A percentile compares a stretch with the other conserved stretches of the same genome.
Evolutionary conservation across 2,329 filamentous ascomycete genomes (phyloP).

Genomic region (Exophiala alcalophila): DNA sequence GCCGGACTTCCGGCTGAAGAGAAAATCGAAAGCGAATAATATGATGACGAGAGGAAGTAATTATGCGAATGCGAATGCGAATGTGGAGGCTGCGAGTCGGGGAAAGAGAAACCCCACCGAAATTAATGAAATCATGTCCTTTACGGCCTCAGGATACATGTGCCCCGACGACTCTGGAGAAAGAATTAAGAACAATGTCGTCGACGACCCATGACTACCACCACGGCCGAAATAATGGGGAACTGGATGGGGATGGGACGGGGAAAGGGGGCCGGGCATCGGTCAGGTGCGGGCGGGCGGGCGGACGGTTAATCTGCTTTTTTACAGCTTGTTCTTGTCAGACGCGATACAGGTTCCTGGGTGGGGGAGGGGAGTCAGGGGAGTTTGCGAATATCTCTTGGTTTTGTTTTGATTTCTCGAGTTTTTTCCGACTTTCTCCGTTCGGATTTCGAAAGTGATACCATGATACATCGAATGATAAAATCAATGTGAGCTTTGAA

Average conservation of each 20-base stretch:
- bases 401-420: conserved; percentile 1
- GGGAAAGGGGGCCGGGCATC: neutral
- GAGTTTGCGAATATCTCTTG: neutral
- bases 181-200: too few species aligned
- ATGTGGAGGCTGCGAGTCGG: neutral
- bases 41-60: neutral
- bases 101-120: neutral
- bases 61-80: neutral
- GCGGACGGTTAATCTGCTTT: neutral
- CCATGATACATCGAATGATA: conserved; percentile 25
- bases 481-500: too few species aligned
- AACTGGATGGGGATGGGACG: too few species aligned
- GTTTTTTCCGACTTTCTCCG: neutral
- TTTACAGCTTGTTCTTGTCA: conserved; percentile 1
- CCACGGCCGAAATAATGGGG: too few species aligned
- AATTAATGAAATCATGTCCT: too few species aligned
- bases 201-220: too few species aligned
- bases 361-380: neutral
- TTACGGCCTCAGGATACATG: too few species aligned
- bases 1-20: neutral
- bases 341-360: neutral
- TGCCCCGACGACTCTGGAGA: too few species aligned
- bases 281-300: neutral
- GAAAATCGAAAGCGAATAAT: neutral
- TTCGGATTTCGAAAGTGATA: conserved; percentile 16